phyloP scores from a whole-genome alignment of 129 eudicot species.

The Solidago caesia region DNA sequence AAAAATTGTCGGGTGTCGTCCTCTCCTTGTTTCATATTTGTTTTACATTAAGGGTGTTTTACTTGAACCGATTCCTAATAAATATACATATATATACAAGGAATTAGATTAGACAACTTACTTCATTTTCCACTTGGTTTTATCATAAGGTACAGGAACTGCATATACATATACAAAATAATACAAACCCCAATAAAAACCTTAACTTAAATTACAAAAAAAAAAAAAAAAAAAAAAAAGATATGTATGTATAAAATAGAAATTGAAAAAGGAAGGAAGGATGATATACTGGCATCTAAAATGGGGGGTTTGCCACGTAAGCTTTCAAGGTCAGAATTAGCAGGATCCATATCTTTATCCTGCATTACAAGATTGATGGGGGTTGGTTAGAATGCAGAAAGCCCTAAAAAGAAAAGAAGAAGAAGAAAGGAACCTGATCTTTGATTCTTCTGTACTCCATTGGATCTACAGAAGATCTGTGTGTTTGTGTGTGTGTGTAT shows the following conservation, averaged over 20 bases:
- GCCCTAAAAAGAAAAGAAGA: slow-evolving; percentile 2
- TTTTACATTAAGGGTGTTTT: too few relatives aligned
- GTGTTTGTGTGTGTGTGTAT: too few relatives aligned
- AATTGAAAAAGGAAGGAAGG: slow-evolving; percentile 1
- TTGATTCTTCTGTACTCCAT: slow-evolving; percentile 96
- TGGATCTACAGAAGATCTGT: not conserved
- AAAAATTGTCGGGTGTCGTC: too few relatives aligned
- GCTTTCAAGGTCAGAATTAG: slow-evolving; percentile 58
- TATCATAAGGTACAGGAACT: slow-evolving; percentile 44
- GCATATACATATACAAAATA: slow-evolving; percentile 8
- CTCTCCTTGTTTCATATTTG: too few relatives aligned
- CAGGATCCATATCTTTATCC: slow-evolving; percentile 54
- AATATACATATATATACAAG: too few relatives aligned
- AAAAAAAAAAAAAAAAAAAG: slow-evolving; percentile 2
- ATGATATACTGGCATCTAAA: slow-evolving; percentile 32
- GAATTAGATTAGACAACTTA: slow-evolving; percentile 25
- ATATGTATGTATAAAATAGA: not conserved
- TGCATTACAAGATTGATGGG: not conserved
- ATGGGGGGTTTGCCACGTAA: slow-evolving; percentile 48
- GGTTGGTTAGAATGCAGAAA: not conserved
- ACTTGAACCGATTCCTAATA: too few relatives aligned
- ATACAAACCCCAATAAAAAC: slow-evolving; percentile 13
- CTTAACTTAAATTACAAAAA: not conserved
- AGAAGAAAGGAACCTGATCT: slow-evolving; percentile 58
- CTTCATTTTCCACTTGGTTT: slow-evolving; percentile 91